These are phyloP conservation scores for Fusarium drepaniforme DNA, from an alignment of 2,329 filamentous ascomycete species.

Conservation along the genomic window DNA sequence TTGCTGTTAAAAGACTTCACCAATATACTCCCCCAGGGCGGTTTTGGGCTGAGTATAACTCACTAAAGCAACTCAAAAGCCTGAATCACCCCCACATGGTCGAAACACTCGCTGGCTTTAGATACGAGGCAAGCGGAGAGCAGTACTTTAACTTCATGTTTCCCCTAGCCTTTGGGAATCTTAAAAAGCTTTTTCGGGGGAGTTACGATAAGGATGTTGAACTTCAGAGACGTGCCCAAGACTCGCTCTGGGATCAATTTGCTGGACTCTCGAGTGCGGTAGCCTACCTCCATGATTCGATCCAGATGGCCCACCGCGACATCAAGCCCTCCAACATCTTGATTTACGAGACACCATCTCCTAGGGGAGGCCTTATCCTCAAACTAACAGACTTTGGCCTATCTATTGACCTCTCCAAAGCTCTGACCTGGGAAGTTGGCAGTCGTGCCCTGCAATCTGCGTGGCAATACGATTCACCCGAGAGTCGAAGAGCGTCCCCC, in stretches of 20 bases:
- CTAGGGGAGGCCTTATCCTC: neutral
- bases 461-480: neutral
- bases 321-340: neutral
- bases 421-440: neutral
- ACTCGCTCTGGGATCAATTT: neutral
- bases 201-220: neutral
- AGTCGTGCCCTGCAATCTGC: neutral
- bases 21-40: neutral
- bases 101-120: neutral
- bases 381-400: neutral
- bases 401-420: neutral
- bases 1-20: neutral
- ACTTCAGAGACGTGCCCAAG: neutral
- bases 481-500: neutral
- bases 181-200: neutral
- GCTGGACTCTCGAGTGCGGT: neutral
- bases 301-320: neutral
- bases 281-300: neutral
- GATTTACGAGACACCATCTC: neutral
- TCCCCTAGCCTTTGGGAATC: neutral
- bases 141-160: neutral
- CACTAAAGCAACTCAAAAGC: neutral
- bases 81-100: neutral
- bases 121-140: neutral
- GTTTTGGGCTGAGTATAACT: neutral